Evolutionary conservation across 1,284 basidiomycete genomes (phyloP), one percentile per base, ranked within the genome.

Genomic region (Pseudozyma thailandica): DNA sequence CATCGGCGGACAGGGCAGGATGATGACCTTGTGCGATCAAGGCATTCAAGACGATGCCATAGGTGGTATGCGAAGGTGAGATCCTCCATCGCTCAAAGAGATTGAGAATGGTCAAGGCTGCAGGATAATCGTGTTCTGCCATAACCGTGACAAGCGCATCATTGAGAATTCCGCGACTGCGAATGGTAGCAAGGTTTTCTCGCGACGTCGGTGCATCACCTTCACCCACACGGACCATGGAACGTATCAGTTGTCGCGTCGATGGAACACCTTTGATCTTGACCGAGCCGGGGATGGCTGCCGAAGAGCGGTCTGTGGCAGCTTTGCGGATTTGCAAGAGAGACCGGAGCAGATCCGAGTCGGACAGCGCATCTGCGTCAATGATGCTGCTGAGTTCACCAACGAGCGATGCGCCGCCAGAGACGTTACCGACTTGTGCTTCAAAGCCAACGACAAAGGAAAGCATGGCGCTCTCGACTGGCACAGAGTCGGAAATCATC

Each of bases 51-150:
- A 68, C 56, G 16, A 42, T 47, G 26, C 42, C 33, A 33, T 72
- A 65, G 4, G 63, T 59, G 37, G 49, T 56, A 9, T 43, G 21
- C n/a, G 61, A 47, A 7, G 65, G 61, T 12, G 30, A 12, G 21
- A 62, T 49, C 4, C 57, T 26, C 71, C 71, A 73, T 10, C 46
- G 46, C 26, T 64, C 60, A 20, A 73, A 73, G 13, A 61, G 42
- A 28, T 65, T 65, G 39, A 73, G 54, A 12, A 69, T 31, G 18
- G 53, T 58, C 2, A 61, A 18, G 7, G 50, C 50, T 8, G 65
- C 60, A 1, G 71, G 64, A 26, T 64, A 73, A 39, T 73, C 71
- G 26, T 44, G 52, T 18, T 61, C 56, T 10, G 48, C 30, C 50
- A 73, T 38, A 5, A 48, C 56, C 1, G 71, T n/a, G 7, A n/a